Evolutionary conservation across 441 rosid genomes (phyloP), one percentile per base, ranked within the genome.

Genomic region (Macaranga tanarius): DNA sequence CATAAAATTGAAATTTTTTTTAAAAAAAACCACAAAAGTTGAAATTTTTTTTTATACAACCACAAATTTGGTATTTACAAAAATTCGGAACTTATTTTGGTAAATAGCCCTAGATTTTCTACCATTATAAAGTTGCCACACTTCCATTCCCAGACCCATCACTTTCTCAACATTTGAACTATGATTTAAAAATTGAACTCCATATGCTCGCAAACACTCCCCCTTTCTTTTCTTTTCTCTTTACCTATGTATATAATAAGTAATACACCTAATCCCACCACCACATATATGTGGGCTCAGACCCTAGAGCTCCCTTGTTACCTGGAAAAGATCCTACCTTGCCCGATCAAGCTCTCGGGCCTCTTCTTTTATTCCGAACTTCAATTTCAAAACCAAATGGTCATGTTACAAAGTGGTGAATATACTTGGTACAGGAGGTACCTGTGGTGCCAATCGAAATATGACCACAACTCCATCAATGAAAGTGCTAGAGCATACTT

Each of bases 361-460:
- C 19, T 44, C 56, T 13, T 60, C 19, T 54, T 61, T 40, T 38
- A 34, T 23, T 70, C 60, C 48, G 38, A 57, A 70, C 34, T 31
- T 22, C 20, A 55, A 23, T 44, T 55, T 25, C 38, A 8, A 12
- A 59, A 28, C 44, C 65, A 28, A 56, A 48, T 34, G 6, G 38
- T 34, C 38, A 34, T 34, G 38, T 47, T 17, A 65, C 31, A 45
- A 54, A 56, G 15, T 34, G 75, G 17, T 26, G 65, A 15, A 59
- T 8, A 22, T 20, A 40, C 44, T 40, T 67, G 40, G 31, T 15
- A 17, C 19, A 11, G 3, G 20, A 73, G 60, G 15, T 73, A 92
- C 99, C 95, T 95, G 99, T 38, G 97, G 99, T 13, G 99, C 99
- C 88, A 95, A 82, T 68, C 98, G 82, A 74, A 92, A 92, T 81